These are phyloP conservation scores for Kazachstania africana DNA, from an alignment of 805 yeast species.

Conservation along the genomic window DNA sequence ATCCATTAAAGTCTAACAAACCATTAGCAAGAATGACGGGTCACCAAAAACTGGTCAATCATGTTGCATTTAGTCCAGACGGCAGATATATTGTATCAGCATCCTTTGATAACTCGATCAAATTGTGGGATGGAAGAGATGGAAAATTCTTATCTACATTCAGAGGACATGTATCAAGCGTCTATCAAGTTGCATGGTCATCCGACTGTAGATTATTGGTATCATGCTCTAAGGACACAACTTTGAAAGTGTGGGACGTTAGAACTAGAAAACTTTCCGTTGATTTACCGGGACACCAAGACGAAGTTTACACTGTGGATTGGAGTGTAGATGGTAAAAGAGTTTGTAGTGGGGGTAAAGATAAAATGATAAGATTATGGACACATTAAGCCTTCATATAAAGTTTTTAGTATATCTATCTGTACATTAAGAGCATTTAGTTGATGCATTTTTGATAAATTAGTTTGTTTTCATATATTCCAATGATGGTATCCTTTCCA, in stretches of 20 bases:
- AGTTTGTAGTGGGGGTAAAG: conserved; percentile 97
- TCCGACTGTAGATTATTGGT: conserved; percentile 85
- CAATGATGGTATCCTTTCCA: too few species aligned
- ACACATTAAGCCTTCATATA: conserved; percentile 37
- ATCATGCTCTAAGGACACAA: conserved; percentile 91
- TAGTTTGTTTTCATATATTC: too few species aligned
- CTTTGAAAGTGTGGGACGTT: conserved; percentile 93
- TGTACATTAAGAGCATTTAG: background rate
- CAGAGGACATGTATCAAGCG: conserved; percentile 96
- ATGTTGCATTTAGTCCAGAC: conserved; percentile 92
- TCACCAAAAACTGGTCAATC: conserved; percentile 92
- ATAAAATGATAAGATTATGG: conserved; percentile 90
- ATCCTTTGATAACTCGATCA: conserved; percentile 89
- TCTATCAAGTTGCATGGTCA: conserved; percentile 96
- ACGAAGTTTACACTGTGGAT: conserved; percentile 93
- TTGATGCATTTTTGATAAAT: background rate
- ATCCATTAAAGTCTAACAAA: conserved; percentile 66
- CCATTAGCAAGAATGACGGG: conserved; percentile 94
- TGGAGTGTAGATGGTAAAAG: conserved; percentile 93
- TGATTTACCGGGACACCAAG: conserved; percentile 92
- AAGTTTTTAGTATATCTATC: background rate
- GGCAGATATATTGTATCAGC: conserved; percentile 85
- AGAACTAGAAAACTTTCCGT: conserved; percentile 71
- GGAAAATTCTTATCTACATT: conserved; percentile 85
- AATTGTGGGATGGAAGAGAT: conserved; percentile 90